phyloP scores from a whole-genome alignment of 1,284 basidiomycete species.

The Ustilago tritici region DNA sequence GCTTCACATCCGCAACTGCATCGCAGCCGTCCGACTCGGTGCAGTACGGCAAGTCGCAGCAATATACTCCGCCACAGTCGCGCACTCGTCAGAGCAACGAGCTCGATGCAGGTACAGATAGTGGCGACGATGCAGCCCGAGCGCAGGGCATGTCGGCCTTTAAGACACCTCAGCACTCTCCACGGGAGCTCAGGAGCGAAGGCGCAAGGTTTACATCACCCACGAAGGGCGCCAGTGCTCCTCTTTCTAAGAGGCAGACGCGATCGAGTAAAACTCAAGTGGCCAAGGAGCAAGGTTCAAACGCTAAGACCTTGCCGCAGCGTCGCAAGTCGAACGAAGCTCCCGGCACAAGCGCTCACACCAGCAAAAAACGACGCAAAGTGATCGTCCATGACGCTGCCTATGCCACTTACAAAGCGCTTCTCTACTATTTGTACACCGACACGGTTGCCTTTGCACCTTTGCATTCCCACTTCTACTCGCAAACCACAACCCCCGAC shows the following conservation, averaged over 20 bases:
- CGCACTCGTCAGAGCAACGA: conserved; percentile 35
- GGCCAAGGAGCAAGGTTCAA: background rate
- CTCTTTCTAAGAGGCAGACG: background rate
- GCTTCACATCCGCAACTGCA: conserved; percentile 1
- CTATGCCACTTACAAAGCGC: conserved; percentile 83
- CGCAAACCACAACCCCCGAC: conserved; percentile 18
- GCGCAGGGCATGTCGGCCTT: conserved; percentile 42
- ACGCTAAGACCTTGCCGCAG: conserved; percentile 8
- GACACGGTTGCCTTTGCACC: conserved; percentile 86
- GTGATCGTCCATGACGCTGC: conserved; percentile 79
- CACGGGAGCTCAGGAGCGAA: conserved; percentile 23
- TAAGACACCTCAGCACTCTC: conserved; percentile 44
- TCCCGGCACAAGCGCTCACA: background rate
- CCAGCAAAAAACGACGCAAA: conserved; percentile 43
- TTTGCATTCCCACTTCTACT: conserved; percentile 75
- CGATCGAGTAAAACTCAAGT: background rate
- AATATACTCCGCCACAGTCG: conserved; percentile 37
- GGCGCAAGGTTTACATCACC: conserved; percentile 9
- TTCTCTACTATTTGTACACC: conserved; percentile 88
- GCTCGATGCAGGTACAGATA: conserved; percentile 36
- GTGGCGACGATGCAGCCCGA: conserved; percentile 36
- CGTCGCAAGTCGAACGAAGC: conserved; percentile 22
- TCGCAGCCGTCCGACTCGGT: background rate
- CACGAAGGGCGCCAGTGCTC: background rate
- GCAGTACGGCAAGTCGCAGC: conserved; percentile 15